Conservation (phyloP, 2,329 filamentous ascomycete species). For the Fusarium keratoplasticum region DNA sequence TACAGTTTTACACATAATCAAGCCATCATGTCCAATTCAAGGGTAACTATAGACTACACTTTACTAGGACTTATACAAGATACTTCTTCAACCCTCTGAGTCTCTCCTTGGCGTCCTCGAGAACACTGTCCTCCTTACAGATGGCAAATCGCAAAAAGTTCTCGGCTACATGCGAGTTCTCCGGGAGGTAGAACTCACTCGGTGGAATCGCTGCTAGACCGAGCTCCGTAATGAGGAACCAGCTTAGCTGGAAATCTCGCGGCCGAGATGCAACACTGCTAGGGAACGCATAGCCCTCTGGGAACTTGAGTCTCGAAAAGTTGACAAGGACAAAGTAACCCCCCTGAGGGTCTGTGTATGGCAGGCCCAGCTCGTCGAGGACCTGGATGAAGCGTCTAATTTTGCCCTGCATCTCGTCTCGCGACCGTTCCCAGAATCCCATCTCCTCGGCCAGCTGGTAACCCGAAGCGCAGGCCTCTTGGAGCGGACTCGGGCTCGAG, state of each 20-base stretch:
- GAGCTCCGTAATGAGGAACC: not conserved
- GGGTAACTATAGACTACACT: not conserved
- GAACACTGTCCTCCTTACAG: not conserved
- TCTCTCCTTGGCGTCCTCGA: not conserved
- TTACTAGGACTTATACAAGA: not conserved
- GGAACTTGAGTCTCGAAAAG: conserved; percentile 71
- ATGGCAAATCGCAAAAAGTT: not conserved
- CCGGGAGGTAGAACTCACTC: not conserved
- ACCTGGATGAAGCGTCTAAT: conserved; percentile 85
- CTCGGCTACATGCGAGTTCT: not conserved
- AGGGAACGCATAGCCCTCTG: not conserved
- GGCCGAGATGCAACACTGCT: not conserved
- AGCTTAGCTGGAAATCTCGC: not conserved
- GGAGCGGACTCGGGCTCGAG: conserved; percentile 88
- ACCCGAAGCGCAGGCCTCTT: conserved; percentile 93
- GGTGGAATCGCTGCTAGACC: not conserved
- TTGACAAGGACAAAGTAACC: conserved; percentile 97
- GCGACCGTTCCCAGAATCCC: conserved; percentile 86
- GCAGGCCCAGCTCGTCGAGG: conserved; percentile 78
- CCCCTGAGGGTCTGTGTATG: conserved; percentile 90
- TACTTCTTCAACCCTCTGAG: not conserved
- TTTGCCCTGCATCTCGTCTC: conserved; percentile 87
- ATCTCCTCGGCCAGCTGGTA: conserved; percentile 89
- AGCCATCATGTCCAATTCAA: not conserved
- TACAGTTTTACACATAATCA: no score